Base-by-base conservation (phyloP, 805 yeast genomes). In the Saccharomycopsis fibuligera region DNA sequence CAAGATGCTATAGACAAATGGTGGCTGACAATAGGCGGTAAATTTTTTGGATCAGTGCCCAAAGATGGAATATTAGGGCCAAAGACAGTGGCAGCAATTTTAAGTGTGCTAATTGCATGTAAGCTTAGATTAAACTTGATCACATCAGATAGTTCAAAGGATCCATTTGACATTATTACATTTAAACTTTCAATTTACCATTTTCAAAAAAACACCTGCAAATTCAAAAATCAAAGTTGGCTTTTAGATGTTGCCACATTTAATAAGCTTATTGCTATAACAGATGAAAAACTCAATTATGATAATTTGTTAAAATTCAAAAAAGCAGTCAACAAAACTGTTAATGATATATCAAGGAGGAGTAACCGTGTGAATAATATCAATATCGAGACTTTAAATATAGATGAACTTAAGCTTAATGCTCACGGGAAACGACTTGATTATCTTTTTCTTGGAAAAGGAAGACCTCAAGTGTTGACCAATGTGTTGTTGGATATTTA, bases 11-110 rank as follows among this genome's bases (percentile, higher is more conserved):
- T 88, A 22, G 58, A 63, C 2, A 69, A 72, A 40, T 91, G 98
- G 97, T 91, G 98, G 97, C 71, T 70, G 33, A 61, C 77, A 31
- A 74, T 83, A 54, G 96, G 96, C 0, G 63, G 69, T 4, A 69
- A 72, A 4, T 77, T 61, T 42, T 67, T 58, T 48, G 51, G 62
- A 21, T 65, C 67, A 27, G 51, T 54, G 48, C 14, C 56, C 47
- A 3, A 53, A 49, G 78, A 76, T 49, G 84, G 83, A 0, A 62
- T 72, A 0, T 61, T 86, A 49, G 79, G 85, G 0, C 75, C 89
- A 0, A 69, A 76, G 2, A 78, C 95, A 0, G 86, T 89, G 0
- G 75, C 95, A 0, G 91, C 93, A 0, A 70, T 93, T 1, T 64
- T 93, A 6, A 93, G 97, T 41, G 76, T 87, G 58, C 76, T 87